Conservation (phyloP, 805 yeast genomes). For the Candida golubevii region DNA sequence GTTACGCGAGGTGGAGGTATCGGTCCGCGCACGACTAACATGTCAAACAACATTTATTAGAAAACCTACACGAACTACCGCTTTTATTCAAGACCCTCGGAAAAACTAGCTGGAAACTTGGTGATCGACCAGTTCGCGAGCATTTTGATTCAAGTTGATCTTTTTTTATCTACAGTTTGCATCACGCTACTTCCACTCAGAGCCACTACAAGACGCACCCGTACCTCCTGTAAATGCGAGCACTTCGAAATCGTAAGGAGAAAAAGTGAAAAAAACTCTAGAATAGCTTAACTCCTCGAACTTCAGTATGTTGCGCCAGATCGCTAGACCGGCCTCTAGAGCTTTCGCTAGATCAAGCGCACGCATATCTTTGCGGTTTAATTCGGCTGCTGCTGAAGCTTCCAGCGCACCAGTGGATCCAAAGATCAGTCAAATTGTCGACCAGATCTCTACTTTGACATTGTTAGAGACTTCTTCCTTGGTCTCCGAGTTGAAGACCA, state of each 20-base stretch:
- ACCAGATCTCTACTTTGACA: slow-evolving; percentile 85
- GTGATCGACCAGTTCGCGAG: no score
- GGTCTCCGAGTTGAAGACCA: slow-evolving; percentile 71
- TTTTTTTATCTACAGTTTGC: no score
- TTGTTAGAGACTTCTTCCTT: slow-evolving; percentile 88
- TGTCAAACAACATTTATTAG: no score
- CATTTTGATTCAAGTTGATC: no score
- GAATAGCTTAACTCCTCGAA: slow-evolving; percentile 4
- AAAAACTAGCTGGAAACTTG: no score
- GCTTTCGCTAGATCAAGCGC: slow-evolving; percentile 24
- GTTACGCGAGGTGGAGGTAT: not conserved
- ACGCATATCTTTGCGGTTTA: slow-evolving; percentile 38
- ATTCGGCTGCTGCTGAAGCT: slow-evolving; percentile 41
- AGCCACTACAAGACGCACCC: slow-evolving; percentile 6
- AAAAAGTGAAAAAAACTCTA: slow-evolving; percentile 11
- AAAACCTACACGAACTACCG: no score
- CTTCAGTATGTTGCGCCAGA: slow-evolving; percentile 31
- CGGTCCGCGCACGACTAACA: not conserved
- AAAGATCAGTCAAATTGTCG: slow-evolving; percentile 82
- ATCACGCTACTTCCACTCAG: no score
- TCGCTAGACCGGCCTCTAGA: slow-evolving; percentile 36
- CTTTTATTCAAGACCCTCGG: no score
- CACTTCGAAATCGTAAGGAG: slow-evolving; percentile 1
- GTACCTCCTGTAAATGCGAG: slow-evolving; percentile 12
- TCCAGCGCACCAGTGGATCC: slow-evolving; percentile 65